Conservation (phyloP, 305 asterid genomes). For the Fraxinus floribunda region DNA sequence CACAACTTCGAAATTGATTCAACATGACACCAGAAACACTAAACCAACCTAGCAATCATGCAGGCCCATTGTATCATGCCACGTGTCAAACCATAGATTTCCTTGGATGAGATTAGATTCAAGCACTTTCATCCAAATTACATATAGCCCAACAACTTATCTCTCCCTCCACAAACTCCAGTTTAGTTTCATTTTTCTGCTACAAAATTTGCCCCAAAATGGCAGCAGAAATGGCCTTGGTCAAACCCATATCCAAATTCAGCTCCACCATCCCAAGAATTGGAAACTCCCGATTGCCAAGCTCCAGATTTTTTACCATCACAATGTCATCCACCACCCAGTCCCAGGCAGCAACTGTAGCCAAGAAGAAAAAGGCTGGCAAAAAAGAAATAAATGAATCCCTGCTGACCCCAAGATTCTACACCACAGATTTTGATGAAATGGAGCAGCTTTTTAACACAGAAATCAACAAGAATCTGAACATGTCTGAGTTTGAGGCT, state of each 20-base stretch:
- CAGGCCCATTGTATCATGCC: conserved; percentile 40
- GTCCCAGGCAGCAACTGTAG: conserved; percentile 31
- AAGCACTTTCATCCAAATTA: conserved; percentile 24
- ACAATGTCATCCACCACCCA: conserved; percentile 61
- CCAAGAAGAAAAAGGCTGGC: conserved; percentile 43
- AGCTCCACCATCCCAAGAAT: conserved; percentile 36
- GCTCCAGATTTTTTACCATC: conserved; percentile 29
- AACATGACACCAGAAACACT: neutral
- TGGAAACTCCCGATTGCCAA: conserved; percentile 33
- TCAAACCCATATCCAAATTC: conserved; percentile 63
- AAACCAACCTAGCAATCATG: conserved; percentile 37
- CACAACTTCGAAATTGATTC: neutral
- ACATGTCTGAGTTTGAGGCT: conserved; percentile 72
- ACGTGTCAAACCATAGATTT: conserved; percentile 66
- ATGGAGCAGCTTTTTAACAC: conserved; percentile 96
- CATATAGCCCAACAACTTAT: conserved; percentile 20
- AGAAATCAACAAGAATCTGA: conserved; percentile 82
- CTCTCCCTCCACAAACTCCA: neutral
- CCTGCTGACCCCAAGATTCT: conserved; percentile 82
- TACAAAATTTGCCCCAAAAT: conserved; percentile 22
- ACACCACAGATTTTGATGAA: conserved; percentile 94
- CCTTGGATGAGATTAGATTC: conserved; percentile 64
- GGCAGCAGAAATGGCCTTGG: conserved; percentile 75
- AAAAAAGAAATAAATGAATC: conserved; percentile 74
- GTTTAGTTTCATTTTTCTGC: neutral